phyloP scores from a whole-genome alignment of 257 asterid genomes.

The Fraxinus cuspidata region DNA sequence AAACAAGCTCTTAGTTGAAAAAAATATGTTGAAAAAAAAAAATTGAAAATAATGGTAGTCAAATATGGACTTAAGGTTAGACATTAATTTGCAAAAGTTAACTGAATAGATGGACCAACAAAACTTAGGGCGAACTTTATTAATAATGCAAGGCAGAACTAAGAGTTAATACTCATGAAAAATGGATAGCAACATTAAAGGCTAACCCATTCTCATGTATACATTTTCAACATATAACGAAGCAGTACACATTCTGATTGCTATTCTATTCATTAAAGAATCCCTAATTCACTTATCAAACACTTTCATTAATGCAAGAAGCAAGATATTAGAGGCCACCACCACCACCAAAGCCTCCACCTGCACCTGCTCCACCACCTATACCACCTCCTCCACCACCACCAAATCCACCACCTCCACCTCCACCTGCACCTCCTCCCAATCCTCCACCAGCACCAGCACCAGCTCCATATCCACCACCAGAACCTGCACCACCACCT shows the following conservation, averaged over 20 bases:
- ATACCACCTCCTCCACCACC: slow-evolving; percentile 14
- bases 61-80: too few relatives aligned
- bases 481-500: slow-evolving; percentile 19
- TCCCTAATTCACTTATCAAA: background rate
- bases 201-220: slow-evolving; percentile 1
- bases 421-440: slow-evolving; percentile 19
- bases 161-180: background rate
- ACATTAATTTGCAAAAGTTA: background rate
- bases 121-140: background rate
- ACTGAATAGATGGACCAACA: background rate
- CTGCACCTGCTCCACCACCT: slow-evolving; percentile 26
- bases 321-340: slow-evolving; percentile 27
- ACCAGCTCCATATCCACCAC: slow-evolving; percentile 13
- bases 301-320: background rate
- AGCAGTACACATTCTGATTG: background rate
- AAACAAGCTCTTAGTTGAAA: too few relatives aligned
- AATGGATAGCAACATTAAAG: slow-evolving; percentile 3
- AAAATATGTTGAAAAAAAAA: too few relatives aligned
- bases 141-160: background rate
- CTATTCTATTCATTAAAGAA: background rate
- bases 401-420: slow-evolving; percentile 19
- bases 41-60: too few relatives aligned
- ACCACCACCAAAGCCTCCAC: slow-evolving; percentile 25
- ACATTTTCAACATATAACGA: background rate
- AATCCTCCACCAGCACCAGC: slow-evolving; percentile 31